Evolutionary conservation across 2,329 filamentous ascomycete species (phyloP).

Genomic region (Exophiala dermatitidis): DNA sequence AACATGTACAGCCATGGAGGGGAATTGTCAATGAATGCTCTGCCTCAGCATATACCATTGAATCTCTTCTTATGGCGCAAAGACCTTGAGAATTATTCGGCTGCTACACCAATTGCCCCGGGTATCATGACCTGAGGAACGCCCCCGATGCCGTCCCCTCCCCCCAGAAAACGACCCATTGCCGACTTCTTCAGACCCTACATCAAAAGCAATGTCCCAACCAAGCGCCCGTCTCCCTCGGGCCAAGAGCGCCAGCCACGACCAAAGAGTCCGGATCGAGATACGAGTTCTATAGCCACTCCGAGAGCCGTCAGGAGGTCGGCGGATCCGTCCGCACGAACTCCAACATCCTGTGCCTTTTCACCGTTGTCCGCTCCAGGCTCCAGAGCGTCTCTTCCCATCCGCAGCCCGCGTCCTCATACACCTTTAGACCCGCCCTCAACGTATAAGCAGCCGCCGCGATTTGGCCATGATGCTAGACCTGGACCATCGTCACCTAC

Average conservation of each 20-base stretch:
- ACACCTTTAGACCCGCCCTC: conserved; percentile 7
- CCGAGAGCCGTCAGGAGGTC: conserved; percentile 8
- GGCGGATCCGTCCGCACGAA: not conserved
- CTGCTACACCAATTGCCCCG: not conserved
- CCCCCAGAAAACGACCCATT: conserved; percentile 15
- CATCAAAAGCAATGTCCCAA: conserved; percentile 26
- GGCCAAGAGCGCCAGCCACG: conserved; percentile 2
- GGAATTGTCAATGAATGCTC: no score
- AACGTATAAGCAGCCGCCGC: conserved; percentile 11
- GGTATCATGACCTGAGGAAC: not conserved
- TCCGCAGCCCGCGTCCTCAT: conserved; percentile 16
- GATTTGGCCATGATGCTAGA: conserved; percentile 2
- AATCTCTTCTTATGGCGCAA: not conserved
- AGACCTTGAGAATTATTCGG: not conserved
- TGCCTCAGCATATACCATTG: no score
- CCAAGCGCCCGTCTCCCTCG: conserved; percentile 25
- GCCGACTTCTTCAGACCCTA: conserved; percentile 43
- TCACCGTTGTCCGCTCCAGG: conserved; percentile 8
- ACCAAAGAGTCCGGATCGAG: conserved; percentile 3
- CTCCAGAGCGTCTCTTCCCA: conserved; percentile 14
- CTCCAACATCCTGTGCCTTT: conserved; percentile 3
- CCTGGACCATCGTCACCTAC: conserved; percentile 4
- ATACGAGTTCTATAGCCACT: conserved; percentile 1
- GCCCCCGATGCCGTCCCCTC: conserved; percentile 16
- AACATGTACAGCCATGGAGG: no score